These are phyloP conservation scores for Aspergillus pseudoterreus DNA, from an alignment of 2,329 filamentous ascomycete genomes.

Conservation along the genomic window DNA sequence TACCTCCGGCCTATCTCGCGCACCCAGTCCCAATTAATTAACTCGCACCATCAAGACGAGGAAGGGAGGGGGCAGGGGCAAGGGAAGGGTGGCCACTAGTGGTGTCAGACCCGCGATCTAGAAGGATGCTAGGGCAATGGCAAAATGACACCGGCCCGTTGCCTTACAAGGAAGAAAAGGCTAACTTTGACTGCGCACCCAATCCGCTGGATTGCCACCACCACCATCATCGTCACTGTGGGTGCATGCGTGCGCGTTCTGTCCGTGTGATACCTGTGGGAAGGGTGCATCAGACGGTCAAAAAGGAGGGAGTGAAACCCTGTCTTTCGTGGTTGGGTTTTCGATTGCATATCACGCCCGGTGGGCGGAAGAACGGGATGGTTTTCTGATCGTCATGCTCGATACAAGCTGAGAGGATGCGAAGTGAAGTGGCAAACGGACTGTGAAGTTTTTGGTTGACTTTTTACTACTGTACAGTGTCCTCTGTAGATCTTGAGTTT, in stretches of 20 bases:
- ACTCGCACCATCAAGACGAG: not conserved
- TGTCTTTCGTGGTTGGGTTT: not conserved
- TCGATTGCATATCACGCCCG: not conserved
- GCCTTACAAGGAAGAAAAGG: slow-evolving; percentile 6
- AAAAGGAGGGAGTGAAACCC: not conserved
- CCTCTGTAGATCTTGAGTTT: no score
- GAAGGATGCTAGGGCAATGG: not conserved
- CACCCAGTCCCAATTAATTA: no score
- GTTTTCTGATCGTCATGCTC: no score
- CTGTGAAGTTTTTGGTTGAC: no score
- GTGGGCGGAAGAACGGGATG: not conserved
- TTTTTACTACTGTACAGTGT: no score
- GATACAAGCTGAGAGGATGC: no score
- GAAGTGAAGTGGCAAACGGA: no score
- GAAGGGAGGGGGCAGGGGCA: not conserved
- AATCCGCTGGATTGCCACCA: slow-evolving; percentile 16
- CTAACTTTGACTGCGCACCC: not conserved
- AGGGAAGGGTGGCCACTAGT: not conserved
- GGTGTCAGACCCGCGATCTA: not conserved
- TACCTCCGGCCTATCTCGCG: no score
- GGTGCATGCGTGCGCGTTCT: slow-evolving; percentile 15
- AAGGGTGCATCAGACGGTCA: slow-evolving; percentile 9
- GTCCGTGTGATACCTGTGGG: slow-evolving; percentile 7
- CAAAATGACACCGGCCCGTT: slow-evolving; percentile 1
- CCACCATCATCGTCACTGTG: slow-evolving; percentile 4